Base-by-base conservation (phyloP, 2,329 filamentous ascomycete genomes). In the Diaporthe caulivora region DNA sequence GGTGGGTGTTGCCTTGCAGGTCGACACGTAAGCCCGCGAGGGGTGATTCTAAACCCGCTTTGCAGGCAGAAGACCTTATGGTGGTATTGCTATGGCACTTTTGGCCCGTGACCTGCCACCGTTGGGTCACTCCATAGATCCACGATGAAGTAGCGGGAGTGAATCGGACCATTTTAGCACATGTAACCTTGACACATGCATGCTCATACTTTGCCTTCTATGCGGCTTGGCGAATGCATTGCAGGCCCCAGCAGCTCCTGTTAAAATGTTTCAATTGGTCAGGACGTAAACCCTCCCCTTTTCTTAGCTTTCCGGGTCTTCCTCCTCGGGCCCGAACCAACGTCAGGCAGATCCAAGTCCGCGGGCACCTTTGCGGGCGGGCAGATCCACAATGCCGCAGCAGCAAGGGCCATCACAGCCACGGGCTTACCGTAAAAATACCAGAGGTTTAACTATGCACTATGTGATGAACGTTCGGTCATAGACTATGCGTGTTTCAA, bases 241-340 rank as follows among this genome's bases (percentile, higher is more conserved):
- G 60, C 17, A 31, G 44, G 9, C 29, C 29, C 21, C 44, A 37
- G n/a, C 21, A n/a, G 21, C 18, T 64, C 21, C n/a, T 10, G 17
- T 37, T 65, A 15, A 34, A 34, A 37, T 8, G 26, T 18, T 24
- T 18, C 31, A 34, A 65, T 65, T 65, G 60, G 60, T 11, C 31
- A n/a, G 34, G 6, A n/a, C 26, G 60, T 2, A 34, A 51, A 51
- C n/a, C 29, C 51, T 65, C 60, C 44, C 60, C 60, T 65, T 51
- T 51, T 65, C 60, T 51, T 51, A 65, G 44, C 60, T 42, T 65
- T 65, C 60, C 44, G 60, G 29, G 26, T 18, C 44, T 51, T 65
- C 60, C 29, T 64, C 58, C 44, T 65, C 60, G 60, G 44, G 44
- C 6, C 60, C 60, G 44, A 65, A 11, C 60, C 26, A 18, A 47